A percentile compares a stretch with the other conserved stretches of the same genome.
These are phyloP conservation scores for Rickenella mellea DNA, from an alignment of 768 basidiomycete genomes.

Conservation along the genomic window DNA sequence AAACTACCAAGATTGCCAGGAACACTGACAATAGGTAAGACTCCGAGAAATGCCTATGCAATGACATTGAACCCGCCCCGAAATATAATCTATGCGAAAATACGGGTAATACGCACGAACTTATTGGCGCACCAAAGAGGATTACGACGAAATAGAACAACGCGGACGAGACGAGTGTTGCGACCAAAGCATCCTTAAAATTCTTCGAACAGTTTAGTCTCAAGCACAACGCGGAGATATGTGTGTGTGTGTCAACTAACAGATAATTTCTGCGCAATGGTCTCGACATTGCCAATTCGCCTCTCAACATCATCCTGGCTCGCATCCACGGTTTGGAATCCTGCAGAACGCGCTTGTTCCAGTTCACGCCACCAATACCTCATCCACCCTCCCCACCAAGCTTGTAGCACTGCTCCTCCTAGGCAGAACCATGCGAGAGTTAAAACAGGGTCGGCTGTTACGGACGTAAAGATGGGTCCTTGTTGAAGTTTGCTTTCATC, in stretches of 20 bases:
- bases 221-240: conserved; percentile 3
- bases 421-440: conserved; percentile 50
- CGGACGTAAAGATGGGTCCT: too few species aligned
- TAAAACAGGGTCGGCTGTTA: conserved; percentile 50
- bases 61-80: neutral
- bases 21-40: conserved; percentile 66
- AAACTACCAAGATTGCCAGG: conserved; percentile 53
- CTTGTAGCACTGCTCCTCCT: conserved; percentile 46
- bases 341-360: too few species aligned
- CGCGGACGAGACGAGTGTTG: conserved; percentile 42
- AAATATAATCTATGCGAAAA: neutral
- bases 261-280: too few species aligned
- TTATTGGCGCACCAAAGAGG: conserved; percentile 68
- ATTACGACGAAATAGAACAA: conserved; percentile 41
- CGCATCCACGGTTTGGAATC: too few species aligned
- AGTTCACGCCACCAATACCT: conserved; percentile 49
- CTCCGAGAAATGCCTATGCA: conserved; percentile 37
- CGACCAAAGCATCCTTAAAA: conserved; percentile 36
- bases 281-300: too few species aligned
- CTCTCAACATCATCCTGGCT: too few species aligned
- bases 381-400: conserved; percentile 69
- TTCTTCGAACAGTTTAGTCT: conserved; percentile 27
- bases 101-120: conserved; percentile 30
- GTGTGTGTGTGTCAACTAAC: too few species aligned
- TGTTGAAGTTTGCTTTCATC: conserved; percentile 28